Base-by-base conservation (phyloP, 179 eudicot species). In the Beta lomatogona region DNA sequence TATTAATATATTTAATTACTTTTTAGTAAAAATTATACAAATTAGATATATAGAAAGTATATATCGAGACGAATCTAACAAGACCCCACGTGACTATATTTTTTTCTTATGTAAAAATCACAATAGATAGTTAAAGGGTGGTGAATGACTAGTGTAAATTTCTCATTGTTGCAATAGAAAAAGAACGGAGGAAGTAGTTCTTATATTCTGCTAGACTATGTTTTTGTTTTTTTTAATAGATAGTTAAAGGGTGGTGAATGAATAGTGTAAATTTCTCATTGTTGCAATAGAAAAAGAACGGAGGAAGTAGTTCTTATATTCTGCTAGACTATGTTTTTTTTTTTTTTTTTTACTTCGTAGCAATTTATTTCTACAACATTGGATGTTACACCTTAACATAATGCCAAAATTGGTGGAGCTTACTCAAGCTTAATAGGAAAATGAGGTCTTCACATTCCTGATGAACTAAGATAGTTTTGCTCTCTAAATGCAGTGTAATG, bases 401-500 rank as follows among this genome's bases (percentile, higher is more conserved):
- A 72, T 48, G 53, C 69, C 50, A 18, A 63, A 60, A 48, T 36
- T 18, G 10, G 48, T 59, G 16, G 72, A 46, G 1, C 41, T 19
- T 60, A 18, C 19, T 6, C 52, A 65, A 14, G 64, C 50, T 21
- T 19, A 41, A 22, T 75, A 21, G 15, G 18, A 28, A 54, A 22
- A 16, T 44, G 68, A 25, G 75, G 6, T 25, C 36, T 82, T 81
- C 10, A 1, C 74, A 70, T 54, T 71, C 68, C 6, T 58, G 58
- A 48, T 48, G 4, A 44, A 73, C 73, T 46, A 7, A 57, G 52
- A 12, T 16, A 13, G 25, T 71, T 11, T 4, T 84, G 72, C 80
- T 79, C 68, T 52, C 50, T 82, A 36, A 64, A 71, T 83, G 81
- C 92, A 96, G 99, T 96, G 99, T 86, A 96, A 94, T 87, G 99